These are phyloP conservation scores for Phytophthora niederhauseri DNA, from an alignment of 352 stramenopile species.

Conservation along the genomic window DNA sequence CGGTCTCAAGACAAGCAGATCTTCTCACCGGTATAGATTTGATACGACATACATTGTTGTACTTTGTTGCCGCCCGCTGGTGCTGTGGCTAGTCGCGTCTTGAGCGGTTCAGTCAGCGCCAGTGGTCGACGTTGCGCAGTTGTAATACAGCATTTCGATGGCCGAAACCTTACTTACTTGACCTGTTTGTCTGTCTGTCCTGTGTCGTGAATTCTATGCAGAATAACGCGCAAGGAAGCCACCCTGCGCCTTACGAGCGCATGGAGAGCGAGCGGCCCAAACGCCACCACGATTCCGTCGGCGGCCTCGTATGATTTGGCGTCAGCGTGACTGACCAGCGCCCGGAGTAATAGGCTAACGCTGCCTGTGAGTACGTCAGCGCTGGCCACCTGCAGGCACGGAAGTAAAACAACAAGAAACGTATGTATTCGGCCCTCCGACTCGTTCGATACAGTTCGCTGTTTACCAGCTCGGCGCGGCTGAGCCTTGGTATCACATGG, in stretches of 20 bases:
- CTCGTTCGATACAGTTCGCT: neutral
- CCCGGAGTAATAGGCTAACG: conserved; percentile 7
- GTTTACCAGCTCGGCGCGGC: conserved; percentile 17
- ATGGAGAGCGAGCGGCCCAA: conserved; percentile 26
- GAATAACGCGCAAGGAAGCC: conserved; percentile 19
- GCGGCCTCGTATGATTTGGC: conserved; percentile 37
- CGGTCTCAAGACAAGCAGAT: conserved; percentile 41
- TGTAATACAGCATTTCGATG: conserved; percentile 44
- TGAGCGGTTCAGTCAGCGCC: neutral
- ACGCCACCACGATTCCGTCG: conserved; percentile 13
- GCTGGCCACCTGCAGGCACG: conserved; percentile 15
- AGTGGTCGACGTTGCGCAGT: conserved; percentile 14
- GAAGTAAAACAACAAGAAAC: conserved; percentile 17
- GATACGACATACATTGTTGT: conserved; percentile 34
- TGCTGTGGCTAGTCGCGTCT: conserved; percentile 12
- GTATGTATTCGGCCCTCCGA: conserved; percentile 11
- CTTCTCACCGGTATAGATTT: conserved; percentile 43
- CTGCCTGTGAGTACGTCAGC: neutral
- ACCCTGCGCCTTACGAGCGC: conserved; percentile 20
- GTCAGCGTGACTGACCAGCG: conserved; percentile 18
- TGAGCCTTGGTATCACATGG: conserved; percentile 23
- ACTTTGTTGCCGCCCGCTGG: neutral
- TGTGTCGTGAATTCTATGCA: conserved; percentile 10
- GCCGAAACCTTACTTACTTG: conserved; percentile 23
- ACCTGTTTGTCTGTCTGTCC: neutral